Conservation (phyloP, 768 basidiomycete genomes). For the Suillus hirtellus region DNA sequence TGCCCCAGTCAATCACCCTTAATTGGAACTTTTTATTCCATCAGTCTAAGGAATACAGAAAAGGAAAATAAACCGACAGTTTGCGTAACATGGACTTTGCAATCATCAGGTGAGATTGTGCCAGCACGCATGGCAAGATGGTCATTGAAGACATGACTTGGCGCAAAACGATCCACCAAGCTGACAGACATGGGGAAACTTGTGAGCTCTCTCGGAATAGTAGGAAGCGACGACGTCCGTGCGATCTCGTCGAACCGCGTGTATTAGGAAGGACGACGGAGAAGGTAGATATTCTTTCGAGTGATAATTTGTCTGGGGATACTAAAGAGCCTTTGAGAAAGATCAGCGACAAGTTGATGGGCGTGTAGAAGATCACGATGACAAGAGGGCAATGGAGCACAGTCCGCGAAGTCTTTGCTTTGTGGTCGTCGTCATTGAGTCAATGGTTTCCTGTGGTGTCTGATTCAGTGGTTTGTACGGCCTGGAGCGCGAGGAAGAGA, state of each 20-base stretch:
- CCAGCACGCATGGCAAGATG: not conserved
- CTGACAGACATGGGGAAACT: not conserved
- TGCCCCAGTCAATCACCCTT: too few relatives aligned
- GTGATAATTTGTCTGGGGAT: not conserved
- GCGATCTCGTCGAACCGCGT: not conserved
- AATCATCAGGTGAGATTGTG: constrained; percentile 1
- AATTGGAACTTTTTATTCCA: too few relatives aligned
- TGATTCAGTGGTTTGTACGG: not conserved
- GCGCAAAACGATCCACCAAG: not conserved
- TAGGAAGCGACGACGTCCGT: not conserved
- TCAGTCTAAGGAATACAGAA: not conserved
- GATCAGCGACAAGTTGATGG: not conserved
- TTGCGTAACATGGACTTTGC: not conserved
- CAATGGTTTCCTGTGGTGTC: not conserved
- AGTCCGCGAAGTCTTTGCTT: not conserved
- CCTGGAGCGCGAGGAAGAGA: not conserved
- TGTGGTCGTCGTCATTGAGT: not conserved
- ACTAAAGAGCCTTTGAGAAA: not conserved
- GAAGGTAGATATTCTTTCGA: not conserved
- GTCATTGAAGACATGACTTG: constrained; percentile 1
- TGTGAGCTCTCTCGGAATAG: not conserved
- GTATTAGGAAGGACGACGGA: not conserved
- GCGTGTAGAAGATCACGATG: not conserved
- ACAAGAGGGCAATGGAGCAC: not conserved
- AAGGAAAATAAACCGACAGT: not conserved